phyloP scores from a whole-genome alignment of 78 protist genomes.

The Dictyostelium discoideum region dicty_2.7 NC_007088.5:6591001-6591500 shows the following conservation, averaged over 20 bases:
- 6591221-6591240: not conserved
- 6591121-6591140: slow-evolving; percentile 21
- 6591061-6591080: slow-evolving; percentile 6
- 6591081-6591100: not conserved
- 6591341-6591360: not conserved
- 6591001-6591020: not conserved
- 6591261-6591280: not conserved
- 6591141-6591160: slow-evolving; percentile 46
- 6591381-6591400: not conserved
- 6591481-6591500: slow-evolving; percentile 19
- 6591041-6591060: not conserved
- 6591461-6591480: slow-evolving; percentile 17
- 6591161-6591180: slow-evolving; percentile 16
- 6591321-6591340: not conserved
- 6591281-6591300: not conserved
- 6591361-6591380: not conserved
- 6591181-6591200: not conserved
- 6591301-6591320: not conserved
- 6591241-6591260: slow-evolving; percentile 25
- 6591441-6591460: slow-evolving; percentile 18
- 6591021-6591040: not conserved
- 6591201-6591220: not conserved
- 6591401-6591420: slow-evolving; percentile 22
- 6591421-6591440: slow-evolving; percentile 62
- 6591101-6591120: slow-evolving; percentile 7